Evolutionary conservation across 2,329 filamentous ascomycete species (phyloP).

Genomic region (Cercospora sesami): DNA sequence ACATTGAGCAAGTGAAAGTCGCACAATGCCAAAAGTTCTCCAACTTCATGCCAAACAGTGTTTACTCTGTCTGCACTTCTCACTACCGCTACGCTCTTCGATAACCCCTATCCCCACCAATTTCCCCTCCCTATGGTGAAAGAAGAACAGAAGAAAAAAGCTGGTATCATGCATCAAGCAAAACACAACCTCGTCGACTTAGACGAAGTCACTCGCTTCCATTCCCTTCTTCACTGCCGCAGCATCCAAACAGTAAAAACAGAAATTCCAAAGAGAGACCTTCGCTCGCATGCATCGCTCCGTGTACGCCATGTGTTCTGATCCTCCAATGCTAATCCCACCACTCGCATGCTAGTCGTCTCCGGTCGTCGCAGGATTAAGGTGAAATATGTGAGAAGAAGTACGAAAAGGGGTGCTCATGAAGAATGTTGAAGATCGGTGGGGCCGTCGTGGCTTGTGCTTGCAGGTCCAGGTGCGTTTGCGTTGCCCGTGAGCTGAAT

Average conservation of each 20-base stretch:
- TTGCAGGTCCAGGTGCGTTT: background rate
- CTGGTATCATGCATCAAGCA: conserved; percentile 1
- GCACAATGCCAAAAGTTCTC: background rate
- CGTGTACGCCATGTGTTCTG: conserved; percentile 7
- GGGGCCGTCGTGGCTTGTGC: too few relatives aligned
- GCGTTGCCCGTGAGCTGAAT: background rate
- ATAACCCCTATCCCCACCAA: background rate
- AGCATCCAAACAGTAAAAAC: background rate
- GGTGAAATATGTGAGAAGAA: background rate
- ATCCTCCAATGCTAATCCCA: conserved; percentile 2
- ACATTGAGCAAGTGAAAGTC: background rate
- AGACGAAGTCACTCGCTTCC: background rate
- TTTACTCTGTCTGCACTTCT: background rate
- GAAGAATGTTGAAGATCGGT: background rate
- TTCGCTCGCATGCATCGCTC: conserved; percentile 8
- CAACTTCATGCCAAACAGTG: background rate
- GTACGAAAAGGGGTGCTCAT: background rate
- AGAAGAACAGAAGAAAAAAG: background rate
- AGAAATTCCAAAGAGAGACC: conserved; percentile 1
- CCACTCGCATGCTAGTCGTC: background rate
- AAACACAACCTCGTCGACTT: background rate
- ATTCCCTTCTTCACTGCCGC: background rate
- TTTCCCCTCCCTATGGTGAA: background rate
- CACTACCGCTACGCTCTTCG: background rate
- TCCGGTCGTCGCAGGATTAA: conserved; percentile 2